Base-by-base conservation (phyloP, 148 eudicot genomes). In the Amaranthus palmeri region DNA sequence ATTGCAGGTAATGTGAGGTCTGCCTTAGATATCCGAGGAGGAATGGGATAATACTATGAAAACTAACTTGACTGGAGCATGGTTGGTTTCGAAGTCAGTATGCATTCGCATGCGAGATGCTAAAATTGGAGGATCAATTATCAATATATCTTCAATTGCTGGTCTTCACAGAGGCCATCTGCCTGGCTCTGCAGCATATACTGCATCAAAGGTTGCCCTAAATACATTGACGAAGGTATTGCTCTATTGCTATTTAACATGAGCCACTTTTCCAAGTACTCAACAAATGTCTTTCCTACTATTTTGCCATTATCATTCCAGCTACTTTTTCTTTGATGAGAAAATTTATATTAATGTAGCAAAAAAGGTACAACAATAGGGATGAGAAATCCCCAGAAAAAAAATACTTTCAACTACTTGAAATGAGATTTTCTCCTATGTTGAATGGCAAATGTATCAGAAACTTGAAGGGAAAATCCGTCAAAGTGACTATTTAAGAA, bases 41-140 rank as follows among this genome's bases (percentile, higher is more conserved):
- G 96, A 89, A 83, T 92, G 96, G 96, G 68, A 86, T 25, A 72
- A 65, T 25, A 77, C 81, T 4, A 10, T 82, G 3, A 81, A 49
- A 61, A 92, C 92, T 50, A 89, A 92, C 45, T 54, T 83, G 42
- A 85, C 68, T 0, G 92, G 97, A 18, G 12, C 87, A 18, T 92
- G 97, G 96, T 58, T 92, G 80, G 86, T 89, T 7, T 86, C 96
- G 3, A 92, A 89, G 65, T 73, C 75, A 44, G 86, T 89, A 0
- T 77, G 90, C 17, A 58, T 46, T 58, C 85, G 72, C 41, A 92
- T 92, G 97, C 81, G 90, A 43, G 89, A 83, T 65, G 74, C 83
- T 0, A 77, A 81, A 42, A 64, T 67, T 0, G 89, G 87, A 51
- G 97, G 97, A 58, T 83, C 92, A 0, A 54, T 92, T 43, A 77